phyloP scores from a whole-genome alignment of 1,284 basidiomycete species.

The Tetrapyrgos nigripes region DNA sequence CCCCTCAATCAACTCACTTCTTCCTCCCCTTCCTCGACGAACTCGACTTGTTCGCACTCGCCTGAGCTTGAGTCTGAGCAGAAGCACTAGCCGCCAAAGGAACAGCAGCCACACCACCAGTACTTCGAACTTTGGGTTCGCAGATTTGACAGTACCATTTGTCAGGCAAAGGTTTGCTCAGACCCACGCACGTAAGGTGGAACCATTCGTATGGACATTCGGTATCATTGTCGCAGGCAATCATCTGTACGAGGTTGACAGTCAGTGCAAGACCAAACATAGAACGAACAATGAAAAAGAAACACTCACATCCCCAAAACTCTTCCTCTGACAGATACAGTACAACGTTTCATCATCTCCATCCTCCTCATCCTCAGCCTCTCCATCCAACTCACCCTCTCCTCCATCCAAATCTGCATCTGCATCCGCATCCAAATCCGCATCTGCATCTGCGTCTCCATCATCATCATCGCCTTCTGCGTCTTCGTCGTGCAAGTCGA shows the following conservation, averaged over 20 bases:
- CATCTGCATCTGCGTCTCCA: constrained; percentile 25
- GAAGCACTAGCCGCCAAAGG: not conserved
- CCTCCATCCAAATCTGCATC: constrained; percentile 38
- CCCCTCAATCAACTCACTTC: not conserved
- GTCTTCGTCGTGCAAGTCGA: constrained; percentile 17
- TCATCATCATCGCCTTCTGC: constrained; percentile 11
- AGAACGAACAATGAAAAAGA: not conserved
- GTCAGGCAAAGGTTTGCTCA: constrained; percentile 50
- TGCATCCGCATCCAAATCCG: constrained; percentile 43
- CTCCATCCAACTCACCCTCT: constrained; percentile 17
- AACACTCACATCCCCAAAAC: constrained; percentile 50
- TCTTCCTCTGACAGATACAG: constrained; percentile 55
- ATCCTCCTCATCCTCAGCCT: constrained; percentile 28
- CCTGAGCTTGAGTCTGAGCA: not conserved
- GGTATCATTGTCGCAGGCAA: constrained; percentile 53
- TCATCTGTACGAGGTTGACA: constrained; percentile 42
- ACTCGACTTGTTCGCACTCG: not conserved
- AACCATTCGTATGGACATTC: constrained; percentile 57
- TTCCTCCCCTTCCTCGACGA: not conserved
- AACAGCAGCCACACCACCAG: not conserved
- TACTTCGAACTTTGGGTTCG: constrained; percentile 24
- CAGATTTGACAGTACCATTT: constrained; percentile 54
- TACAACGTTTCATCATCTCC: constrained; percentile 49
- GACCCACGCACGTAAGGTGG: constrained; percentile 50
- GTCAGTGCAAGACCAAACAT: not conserved